Evolutionary conservation across 202 grass and related monocot species (phyloP).

Genomic region (Panicum hallii): DNA sequence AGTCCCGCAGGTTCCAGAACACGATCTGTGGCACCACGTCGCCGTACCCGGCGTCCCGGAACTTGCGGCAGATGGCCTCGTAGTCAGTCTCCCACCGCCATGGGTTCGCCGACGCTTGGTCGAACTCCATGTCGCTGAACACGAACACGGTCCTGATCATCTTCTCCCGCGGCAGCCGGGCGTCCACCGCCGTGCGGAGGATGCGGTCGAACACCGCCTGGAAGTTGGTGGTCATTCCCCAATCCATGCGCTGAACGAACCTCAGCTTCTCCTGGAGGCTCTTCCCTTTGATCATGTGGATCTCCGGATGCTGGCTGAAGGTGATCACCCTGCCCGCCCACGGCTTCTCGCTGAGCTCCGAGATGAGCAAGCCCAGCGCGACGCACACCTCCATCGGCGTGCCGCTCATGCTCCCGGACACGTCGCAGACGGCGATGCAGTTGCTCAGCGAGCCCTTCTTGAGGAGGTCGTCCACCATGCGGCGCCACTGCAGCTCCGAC

Average conservation of each 20-base stretch:
- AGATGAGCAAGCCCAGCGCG: constrained; percentile 62
- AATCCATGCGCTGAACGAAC: constrained; percentile 32
- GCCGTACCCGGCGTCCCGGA: constrained; percentile 9
- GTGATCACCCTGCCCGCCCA: constrained; percentile 55
- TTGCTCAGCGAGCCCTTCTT: constrained; percentile 47
- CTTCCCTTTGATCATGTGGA: not conserved
- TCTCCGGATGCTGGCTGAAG: not conserved
- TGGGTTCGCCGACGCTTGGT: not conserved
- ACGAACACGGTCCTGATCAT: constrained; percentile 38
- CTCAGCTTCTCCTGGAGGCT: not conserved
- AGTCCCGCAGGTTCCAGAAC: constrained; percentile 34
- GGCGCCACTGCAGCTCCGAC: constrained; percentile 65
- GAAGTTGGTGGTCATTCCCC: constrained; percentile 54
- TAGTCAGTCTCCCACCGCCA: constrained; percentile 9
- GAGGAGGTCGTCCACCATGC: constrained; percentile 62
- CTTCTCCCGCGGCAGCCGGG: not conserved
- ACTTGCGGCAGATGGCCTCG: constrained; percentile 22
- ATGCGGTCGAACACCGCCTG: constrained; percentile 61
- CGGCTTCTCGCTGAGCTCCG: constrained; percentile 65
- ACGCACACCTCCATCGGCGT: constrained; percentile 64
- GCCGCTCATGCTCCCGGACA: constrained; percentile 57
- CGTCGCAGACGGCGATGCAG: constrained; percentile 70
- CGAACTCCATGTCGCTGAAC: constrained; percentile 35
- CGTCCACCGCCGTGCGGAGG: constrained; percentile 45
- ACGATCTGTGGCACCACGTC: constrained; percentile 37